A percentile compares a stretch with the other conserved stretches of the same genome.
Conservation (phyloP, 164 flowering plant genomes). For the Paratinospora sagittata region DNA sequence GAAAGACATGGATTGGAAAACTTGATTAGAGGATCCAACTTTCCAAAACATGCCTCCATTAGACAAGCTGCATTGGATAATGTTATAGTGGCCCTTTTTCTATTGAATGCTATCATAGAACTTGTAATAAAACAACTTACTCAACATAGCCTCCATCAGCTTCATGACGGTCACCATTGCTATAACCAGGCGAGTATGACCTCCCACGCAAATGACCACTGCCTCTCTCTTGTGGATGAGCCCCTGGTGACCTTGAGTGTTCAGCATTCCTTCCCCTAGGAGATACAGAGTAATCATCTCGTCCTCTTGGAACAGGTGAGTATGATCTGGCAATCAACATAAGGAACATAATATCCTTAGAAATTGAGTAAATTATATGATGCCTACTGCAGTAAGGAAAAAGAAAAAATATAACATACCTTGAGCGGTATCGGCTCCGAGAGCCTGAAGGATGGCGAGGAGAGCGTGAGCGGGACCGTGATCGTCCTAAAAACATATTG, state of each 20-base stretch:
- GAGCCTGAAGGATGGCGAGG: conserved; percentile 60
- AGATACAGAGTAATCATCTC: conserved; percentile 52
- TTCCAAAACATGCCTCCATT: background rate
- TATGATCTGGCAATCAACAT: conserved; percentile 40
- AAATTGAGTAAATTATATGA: background rate
- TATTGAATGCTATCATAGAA: background rate
- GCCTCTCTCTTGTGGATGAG: conserved; percentile 38
- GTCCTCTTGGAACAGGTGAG: conserved; percentile 55
- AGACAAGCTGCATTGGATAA: background rate
- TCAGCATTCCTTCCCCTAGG: conserved; percentile 49
- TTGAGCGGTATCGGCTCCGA: conserved; percentile 56
- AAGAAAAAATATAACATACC: conserved; percentile 30
- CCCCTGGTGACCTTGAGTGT: conserved; percentile 45
- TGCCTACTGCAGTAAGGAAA: background rate
- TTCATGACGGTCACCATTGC: conserved; percentile 22
- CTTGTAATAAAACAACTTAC: conserved; percentile 26
- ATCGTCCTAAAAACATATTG: conserved; percentile 38
- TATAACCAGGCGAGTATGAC: conserved; percentile 55
- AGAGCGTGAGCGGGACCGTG: conserved; percentile 58
- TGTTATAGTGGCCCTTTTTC: background rate
- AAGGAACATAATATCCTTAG: background rate
- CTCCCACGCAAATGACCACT: conserved; percentile 28
- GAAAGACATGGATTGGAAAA: background rate
- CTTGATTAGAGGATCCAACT: background rate
- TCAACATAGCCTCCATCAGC: conserved; percentile 41